Base-by-base conservation (phyloP, 805 yeast species). In the Candida railenensis region DNA sequence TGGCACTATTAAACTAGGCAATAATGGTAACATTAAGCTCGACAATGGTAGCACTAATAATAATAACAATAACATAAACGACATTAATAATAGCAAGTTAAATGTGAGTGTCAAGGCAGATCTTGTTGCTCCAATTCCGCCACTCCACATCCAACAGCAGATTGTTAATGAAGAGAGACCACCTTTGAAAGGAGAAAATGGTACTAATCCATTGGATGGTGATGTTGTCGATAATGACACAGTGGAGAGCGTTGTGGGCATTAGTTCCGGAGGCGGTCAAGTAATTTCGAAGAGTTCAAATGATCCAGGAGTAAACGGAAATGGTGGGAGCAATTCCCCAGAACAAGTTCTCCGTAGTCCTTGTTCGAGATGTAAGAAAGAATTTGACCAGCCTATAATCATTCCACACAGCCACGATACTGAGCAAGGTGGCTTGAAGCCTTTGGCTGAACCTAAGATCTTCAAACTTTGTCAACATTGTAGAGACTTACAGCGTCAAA, bases 381-480 rank as follows among this genome's bases (percentile, higher is more conserved):
- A 67, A 9, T 83, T 82, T 56, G 71, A 73, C n/a, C 78, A 75
- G 49, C 67, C 66, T 2, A 56, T 71, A 20, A 59, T 66, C 19
- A 58, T 65, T 37, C 72, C 75, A 3, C 62, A 58, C 30, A 43
- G 55, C 20, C 51, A 41, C 32, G 53, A 49, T 12, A 40, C 42
- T 14, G 54, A 49, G 22, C 51, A 54, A 11, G 57, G 57, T 15
- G 56, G 53, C 22, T 47, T 53, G 45, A 63, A 63, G 58, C 67
- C 50, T 58, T 67, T 44, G 53, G 68, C 61, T 42, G 71, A 57
- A 54, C 76, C 62, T 25, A 77, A 75, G 54, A 61, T 66, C 14
- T 83, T 61, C 63, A 81, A 80, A 57, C 63, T 82, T 44, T 83
- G 89, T 57, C 75, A 76, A 25, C 87, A 81, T 56, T 83, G 89